These are phyloP conservation scores for Oryza officinalis DNA, from an alignment of 176 grass and related monocot species.

Conservation along the genomic window DNA sequence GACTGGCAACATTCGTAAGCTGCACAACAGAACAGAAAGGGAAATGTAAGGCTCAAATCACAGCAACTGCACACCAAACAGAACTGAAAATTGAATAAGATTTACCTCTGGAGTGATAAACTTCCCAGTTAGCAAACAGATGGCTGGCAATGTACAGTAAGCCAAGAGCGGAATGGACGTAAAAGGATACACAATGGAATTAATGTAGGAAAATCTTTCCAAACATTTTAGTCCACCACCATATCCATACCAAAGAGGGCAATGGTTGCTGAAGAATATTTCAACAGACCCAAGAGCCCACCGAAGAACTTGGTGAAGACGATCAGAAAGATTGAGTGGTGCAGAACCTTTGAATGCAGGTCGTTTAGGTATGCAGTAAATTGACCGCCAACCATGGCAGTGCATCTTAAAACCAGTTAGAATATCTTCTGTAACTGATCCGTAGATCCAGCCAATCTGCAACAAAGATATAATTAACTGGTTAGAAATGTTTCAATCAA, in stretches of 20 bases:
- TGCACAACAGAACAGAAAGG: background rate
- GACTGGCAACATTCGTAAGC: background rate
- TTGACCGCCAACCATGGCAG: constrained; percentile 68
- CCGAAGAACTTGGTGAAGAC: constrained; percentile 70
- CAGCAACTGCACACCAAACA: background rate
- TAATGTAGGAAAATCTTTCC: constrained; percentile 67
- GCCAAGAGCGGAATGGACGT: constrained; percentile 67
- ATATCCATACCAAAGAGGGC: constrained; percentile 72
- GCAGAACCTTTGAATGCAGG: constrained; percentile 69
- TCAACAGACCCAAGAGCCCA: constrained; percentile 72
- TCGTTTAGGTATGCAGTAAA: constrained; percentile 57
- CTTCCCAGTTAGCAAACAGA: constrained; percentile 64
- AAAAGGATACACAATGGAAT: constrained; percentile 63
- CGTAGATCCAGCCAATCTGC: constrained; percentile 74
- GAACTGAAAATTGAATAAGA: background rate
- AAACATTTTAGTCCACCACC: constrained; percentile 60
- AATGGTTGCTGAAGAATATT: constrained; percentile 71
- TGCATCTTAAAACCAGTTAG: constrained; percentile 76
- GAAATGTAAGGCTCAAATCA: background rate
- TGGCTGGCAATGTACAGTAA: constrained; percentile 64
- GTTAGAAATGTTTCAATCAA: background rate
- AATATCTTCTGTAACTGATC: constrained; percentile 74
- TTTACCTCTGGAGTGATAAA: constrained; percentile 70
- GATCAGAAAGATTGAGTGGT: constrained; percentile 71
- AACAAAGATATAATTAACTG: background rate